phyloP scores from a whole-genome alignment of 2,329 filamentous ascomycete species.

The Colletotrichum falcatum region DNA sequence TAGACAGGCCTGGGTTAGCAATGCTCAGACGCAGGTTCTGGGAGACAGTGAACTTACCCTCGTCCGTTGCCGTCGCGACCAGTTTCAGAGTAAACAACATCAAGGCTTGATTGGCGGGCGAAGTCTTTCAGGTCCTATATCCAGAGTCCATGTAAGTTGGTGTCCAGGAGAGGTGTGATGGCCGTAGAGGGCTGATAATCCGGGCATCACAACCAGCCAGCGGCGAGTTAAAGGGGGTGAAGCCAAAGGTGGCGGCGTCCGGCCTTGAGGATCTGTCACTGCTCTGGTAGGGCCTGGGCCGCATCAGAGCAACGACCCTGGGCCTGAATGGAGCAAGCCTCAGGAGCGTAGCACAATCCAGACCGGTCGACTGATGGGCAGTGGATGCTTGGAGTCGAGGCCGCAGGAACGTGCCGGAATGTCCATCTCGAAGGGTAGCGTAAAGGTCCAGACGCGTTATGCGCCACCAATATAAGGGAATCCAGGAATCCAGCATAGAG shows the following conservation, averaged over 20 bases:
- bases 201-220: conserved; percentile 22
- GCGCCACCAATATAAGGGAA: conserved; percentile 42
- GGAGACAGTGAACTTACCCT: conserved; percentile 71
- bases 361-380: conserved; percentile 11
- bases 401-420: conserved; percentile 21
- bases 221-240: conserved; percentile 10
- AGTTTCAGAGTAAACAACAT: conserved; percentile 98
- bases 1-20: conserved; percentile 51
- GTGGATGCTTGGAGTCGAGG: conserved; percentile 13
- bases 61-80: conserved; percentile 90
- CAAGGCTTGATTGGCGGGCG: conserved; percentile 93
- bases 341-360: conserved; percentile 33
- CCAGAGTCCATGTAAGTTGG: conserved; percentile 83
- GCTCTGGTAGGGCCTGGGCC: conserved; percentile 19
- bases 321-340: conserved; percentile 36
- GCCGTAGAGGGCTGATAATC: conserved; percentile 36
- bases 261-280: conserved; percentile 36
- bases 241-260: conserved; percentile 24
- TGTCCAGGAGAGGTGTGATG: conserved; percentile 46
- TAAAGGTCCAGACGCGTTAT: conserved; percentile 25
- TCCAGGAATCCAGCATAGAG: conserved; percentile 61
- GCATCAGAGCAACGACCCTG: conserved; percentile 39
- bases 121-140: conserved; percentile 99
- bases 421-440: conserved; percentile 22
- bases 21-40: background rate